Evolutionary conservation across 2,329 filamentous ascomycete genomes (phyloP).

Genomic region (Lasiodiplodia citricola): DNA sequence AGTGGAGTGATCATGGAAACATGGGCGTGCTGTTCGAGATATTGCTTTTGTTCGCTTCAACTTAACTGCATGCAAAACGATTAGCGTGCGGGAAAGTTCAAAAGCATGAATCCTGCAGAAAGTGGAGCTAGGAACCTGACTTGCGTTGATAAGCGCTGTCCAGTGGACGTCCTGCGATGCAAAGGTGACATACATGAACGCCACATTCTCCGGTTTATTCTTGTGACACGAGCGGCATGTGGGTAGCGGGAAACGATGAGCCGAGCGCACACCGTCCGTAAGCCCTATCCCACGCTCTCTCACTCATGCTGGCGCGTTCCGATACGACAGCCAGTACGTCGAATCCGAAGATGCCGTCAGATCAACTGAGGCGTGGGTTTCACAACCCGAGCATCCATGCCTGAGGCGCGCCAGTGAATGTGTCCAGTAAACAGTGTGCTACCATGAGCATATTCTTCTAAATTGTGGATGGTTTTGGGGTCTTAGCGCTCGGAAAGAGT

Average conservation of each 20-base stretch:
- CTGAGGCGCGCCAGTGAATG: neutral
- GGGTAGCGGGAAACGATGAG: neutral
- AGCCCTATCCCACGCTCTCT: neutral
- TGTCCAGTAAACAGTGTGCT: neutral
- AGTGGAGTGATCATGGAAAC: neutral
- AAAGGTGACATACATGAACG: conserved; percentile 16
- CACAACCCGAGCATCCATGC: neutral
- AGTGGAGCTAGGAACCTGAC: neutral
- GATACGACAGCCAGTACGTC: neutral
- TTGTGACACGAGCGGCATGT: neutral
- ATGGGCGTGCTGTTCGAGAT: neutral
- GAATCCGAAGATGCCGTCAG: conserved; percentile 15
- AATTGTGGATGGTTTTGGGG: neutral
- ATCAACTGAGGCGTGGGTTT: conserved; percentile 7
- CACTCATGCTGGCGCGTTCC: neutral
- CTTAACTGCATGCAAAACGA: neutral
- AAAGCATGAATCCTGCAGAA: neutral
- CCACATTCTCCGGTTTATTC: neutral
- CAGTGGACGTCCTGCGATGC: conserved; percentile 5
- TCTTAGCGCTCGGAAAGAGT: neutral
- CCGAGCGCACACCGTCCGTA: neutral
- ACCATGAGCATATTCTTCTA: neutral
- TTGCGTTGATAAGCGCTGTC: neutral
- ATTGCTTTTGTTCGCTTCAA: neutral
- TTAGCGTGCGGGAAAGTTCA: neutral